Conservation (phyloP, 352 stramenopile species). For the Pythium monospermum region DNA sequence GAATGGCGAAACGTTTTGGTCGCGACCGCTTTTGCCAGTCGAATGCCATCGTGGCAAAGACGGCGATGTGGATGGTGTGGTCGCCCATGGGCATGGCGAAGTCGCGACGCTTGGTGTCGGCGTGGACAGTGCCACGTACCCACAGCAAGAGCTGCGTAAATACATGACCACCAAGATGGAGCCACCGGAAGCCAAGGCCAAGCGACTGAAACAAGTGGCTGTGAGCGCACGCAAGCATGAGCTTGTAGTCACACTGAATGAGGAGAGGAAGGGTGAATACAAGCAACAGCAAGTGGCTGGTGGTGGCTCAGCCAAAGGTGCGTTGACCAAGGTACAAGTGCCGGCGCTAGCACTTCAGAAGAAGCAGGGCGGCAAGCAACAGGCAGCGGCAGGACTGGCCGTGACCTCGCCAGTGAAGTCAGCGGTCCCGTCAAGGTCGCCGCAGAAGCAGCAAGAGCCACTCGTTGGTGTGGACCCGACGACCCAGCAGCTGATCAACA, state of each 20-base stretch:
- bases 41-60: constrained; percentile 76
- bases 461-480: constrained; percentile 25
- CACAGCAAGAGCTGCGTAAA: constrained; percentile 69
- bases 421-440: not conserved
- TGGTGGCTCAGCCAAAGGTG: too few relatives aligned
- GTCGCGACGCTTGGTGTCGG: constrained; percentile 66
- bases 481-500: constrained; percentile 70
- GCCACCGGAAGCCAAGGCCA: constrained; percentile 50
- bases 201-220: constrained; percentile 41
- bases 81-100: constrained; percentile 69
- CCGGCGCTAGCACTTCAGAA: constrained; percentile 42
- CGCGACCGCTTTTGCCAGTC: constrained; percentile 71
- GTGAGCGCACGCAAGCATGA: constrained; percentile 63
- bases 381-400: not conserved
- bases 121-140: constrained; percentile 46
- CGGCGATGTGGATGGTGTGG: constrained; percentile 73
- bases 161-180: constrained; percentile 88
- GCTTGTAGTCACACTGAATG: constrained; percentile 35
- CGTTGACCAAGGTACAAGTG: constrained; percentile 52
- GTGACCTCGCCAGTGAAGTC: constrained; percentile 11
- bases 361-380: too few relatives aligned
- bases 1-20: constrained; percentile 89
- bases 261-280: not conserved
- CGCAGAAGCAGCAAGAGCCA: not conserved
- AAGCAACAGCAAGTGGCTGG: not conserved